Conservation (phyloP, 768 basidiomycete species). For the Suillus bovinus region DNA sequence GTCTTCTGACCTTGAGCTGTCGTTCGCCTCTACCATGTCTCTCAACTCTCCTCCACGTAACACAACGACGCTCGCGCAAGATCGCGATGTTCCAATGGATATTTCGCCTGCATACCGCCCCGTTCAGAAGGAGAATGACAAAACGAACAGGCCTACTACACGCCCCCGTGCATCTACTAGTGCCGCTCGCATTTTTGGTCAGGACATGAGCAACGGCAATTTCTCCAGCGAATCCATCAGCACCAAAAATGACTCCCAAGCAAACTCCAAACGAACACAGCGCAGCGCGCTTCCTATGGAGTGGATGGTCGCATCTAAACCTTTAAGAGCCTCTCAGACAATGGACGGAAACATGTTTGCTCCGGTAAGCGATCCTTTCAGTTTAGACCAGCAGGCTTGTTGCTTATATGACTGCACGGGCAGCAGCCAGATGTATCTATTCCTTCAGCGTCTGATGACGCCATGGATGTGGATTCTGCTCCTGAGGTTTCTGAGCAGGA, state of each 20-base stretch:
- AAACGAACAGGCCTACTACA: slow-evolving; percentile 29
- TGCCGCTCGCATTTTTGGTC: slow-evolving; percentile 68
- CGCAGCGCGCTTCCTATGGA: slow-evolving; percentile 64
- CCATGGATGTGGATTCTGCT: slow-evolving; percentile 76
- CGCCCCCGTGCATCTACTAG: slow-evolving; percentile 71
- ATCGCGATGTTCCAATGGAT: slow-evolving; percentile 72
- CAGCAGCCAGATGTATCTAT: slow-evolving; percentile 39
- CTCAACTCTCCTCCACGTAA: slow-evolving; percentile 68
- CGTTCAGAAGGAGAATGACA: slow-evolving; percentile 30
- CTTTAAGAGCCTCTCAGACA: slow-evolving; percentile 19
- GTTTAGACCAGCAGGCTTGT: slow-evolving; percentile 7
- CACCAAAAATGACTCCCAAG: slow-evolving; percentile 32
- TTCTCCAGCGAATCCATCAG: slow-evolving; percentile 35
- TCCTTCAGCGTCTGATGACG: slow-evolving; percentile 55
- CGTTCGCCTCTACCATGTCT: slow-evolving; percentile 83
- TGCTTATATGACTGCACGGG: slow-evolving; percentile 20
- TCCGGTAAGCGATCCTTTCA: slow-evolving; percentile 23
- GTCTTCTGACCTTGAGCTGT: slow-evolving; percentile 77
- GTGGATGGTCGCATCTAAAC: slow-evolving; percentile 47
- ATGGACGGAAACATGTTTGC: slow-evolving; percentile 30
- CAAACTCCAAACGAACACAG: slow-evolving; percentile 54
- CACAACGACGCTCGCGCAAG: slow-evolving; percentile 44
- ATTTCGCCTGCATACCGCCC: slow-evolving; percentile 65
- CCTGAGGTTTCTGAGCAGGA: slow-evolving; percentile 40
- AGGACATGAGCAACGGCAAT: slow-evolving; percentile 64